Percentiles rank a stretch among this genome's conserved stretches.
Conservation (phyloP, 495 filamentous ascomycete genomes). For the Cenococcum geophilum region DNA sequence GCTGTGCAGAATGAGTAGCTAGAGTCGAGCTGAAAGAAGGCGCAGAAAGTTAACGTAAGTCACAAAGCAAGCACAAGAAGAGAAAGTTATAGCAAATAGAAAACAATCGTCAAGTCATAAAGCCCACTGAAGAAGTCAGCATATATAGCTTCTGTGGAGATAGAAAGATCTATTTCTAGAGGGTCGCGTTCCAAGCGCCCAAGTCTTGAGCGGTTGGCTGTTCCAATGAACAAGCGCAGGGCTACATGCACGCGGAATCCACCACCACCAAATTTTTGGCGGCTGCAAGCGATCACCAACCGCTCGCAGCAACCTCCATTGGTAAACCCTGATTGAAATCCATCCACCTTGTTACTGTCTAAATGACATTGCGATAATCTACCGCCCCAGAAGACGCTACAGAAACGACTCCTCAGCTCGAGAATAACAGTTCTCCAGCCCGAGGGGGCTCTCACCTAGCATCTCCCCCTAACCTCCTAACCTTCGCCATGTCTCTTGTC, state of each 20-base stretch:
- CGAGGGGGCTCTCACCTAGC: constrained; percentile 8
- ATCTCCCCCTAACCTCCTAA: constrained; percentile 17
- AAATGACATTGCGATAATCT: no score
- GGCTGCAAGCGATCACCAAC: no score
- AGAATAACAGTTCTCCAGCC: not conserved
- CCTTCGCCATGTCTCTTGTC: constrained; percentile 70
- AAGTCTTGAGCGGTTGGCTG: not conserved
- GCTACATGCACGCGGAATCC: not conserved
- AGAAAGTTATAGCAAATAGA: not conserved
- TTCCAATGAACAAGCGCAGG: not conserved
- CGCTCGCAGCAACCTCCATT: not conserved
- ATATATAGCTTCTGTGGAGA: constrained; percentile 3
- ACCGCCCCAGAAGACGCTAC: no score
- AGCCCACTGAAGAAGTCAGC: not conserved
- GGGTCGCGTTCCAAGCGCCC: constrained; percentile 3
- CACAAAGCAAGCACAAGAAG: not conserved
- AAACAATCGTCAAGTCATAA: not conserved
- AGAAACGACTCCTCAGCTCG: no score
- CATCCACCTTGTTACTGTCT: no score
- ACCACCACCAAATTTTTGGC: no score
- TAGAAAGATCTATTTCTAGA: constrained; percentile 1
- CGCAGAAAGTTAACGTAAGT: not conserved
- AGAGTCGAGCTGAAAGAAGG: not conserved
- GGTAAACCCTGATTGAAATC: not conserved
- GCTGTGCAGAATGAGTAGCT: constrained; percentile 17